These are phyloP conservation scores for Candida qinlingensis DNA, from an alignment of 805 yeast species.

Conservation along the genomic window DNA sequence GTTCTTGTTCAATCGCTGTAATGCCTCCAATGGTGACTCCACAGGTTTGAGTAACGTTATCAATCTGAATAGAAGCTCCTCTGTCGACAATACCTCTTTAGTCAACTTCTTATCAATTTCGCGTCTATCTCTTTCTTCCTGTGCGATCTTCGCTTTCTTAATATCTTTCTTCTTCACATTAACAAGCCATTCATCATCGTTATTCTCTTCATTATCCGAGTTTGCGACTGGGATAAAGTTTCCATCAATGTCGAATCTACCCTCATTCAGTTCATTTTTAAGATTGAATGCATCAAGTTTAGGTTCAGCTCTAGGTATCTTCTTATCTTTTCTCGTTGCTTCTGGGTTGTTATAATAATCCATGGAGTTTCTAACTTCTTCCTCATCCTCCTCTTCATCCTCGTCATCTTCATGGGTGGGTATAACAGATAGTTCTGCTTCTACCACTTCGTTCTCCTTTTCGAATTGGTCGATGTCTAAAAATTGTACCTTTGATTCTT, in stretches of 20 bases:
- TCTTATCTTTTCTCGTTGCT: conserved; percentile 11
- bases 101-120: conserved; percentile 17
- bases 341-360: conserved; percentile 20
- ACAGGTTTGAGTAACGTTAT: conserved; percentile 47
- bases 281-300: conserved; percentile 61
- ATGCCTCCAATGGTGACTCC: conserved; percentile 55
- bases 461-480: conserved; percentile 36
- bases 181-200: conserved; percentile 33
- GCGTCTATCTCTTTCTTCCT: conserved; percentile 22
- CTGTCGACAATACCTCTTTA: conserved; percentile 12
- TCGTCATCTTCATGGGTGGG: conserved; percentile 10
- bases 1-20: conserved; percentile 34
- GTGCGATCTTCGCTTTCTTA: conserved; percentile 30
- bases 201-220: conserved; percentile 27
- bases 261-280: conserved; percentile 50
- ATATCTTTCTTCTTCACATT: conserved; percentile 33
- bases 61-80: conserved; percentile 27
- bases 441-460: conserved; percentile 17
- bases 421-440: neutral
- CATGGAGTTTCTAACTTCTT: conserved; percentile 7
- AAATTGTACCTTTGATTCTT: conserved; percentile 17
- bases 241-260: conserved; percentile 56
- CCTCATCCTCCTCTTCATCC: conserved; percentile 19
- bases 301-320: conserved; percentile 22
- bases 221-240: conserved; percentile 41